Base-by-base conservation (phyloP, 1,284 basidiomycete species). In the Clitocybe nebularis region DNA sequence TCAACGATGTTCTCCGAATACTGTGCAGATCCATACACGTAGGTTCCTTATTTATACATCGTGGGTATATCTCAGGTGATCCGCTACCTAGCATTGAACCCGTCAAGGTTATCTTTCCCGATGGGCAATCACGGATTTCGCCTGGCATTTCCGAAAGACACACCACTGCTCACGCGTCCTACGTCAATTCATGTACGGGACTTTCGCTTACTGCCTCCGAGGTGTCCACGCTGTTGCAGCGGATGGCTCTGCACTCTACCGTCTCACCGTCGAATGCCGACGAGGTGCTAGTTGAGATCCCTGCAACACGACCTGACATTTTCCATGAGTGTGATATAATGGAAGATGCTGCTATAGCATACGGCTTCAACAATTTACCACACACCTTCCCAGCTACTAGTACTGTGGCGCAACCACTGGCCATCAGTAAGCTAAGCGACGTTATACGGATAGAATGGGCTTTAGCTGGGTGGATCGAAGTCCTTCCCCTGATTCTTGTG, bases 1-100 rank as follows among this genome's bases (percentile, higher is more conserved):
- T 77, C 89, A 4, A 88, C 91, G 30, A 97, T 98, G 95, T 99
- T 99, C 69, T 87, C 93, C 9, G 93, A 98, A 67, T 97, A 99
- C 64, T 94, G 91, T 61, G 79, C 78, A 45, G 82, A 92, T 39
- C 91, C 94, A 2, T 97, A 87, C 78, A 84, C 86, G 90, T 94
- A 63, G 53, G 89, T 67, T 5, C 20, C 19, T 25, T 4, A 38
- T 13, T 37, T 26, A 14, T 6, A 16, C 11, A 4, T 6, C 10
- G n/a, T 23, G 14, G 14, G 11, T 5, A 22, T 29, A 19, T 6
- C 30, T 22, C 28, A 29, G 23, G 34, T 35, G 17, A 19, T 10
- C 26, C 34, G 11, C 24, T 19, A 43, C 45, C n/a, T 56, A 94
- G 90, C 21, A 85, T 97, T 45, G 93, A 97, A 67, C 93, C 93